These are phyloP conservation scores for Rhododendron simsii DNA, from an alignment of 148 eudicot genomes.

Conservation along the genomic window DNA sequence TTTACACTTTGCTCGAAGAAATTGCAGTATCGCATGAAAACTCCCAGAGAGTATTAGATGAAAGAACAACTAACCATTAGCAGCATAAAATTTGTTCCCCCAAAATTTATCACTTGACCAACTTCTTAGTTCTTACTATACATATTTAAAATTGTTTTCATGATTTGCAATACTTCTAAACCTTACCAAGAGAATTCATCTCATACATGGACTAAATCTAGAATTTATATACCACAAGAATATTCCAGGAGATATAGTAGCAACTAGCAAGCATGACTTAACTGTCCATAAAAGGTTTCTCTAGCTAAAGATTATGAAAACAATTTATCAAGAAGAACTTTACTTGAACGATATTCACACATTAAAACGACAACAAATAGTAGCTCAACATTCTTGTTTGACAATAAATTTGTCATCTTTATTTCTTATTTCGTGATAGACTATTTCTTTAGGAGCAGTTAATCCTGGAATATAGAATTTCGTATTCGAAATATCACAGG, in stretches of 20 bases:
- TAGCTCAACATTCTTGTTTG: not conserved
- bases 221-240: not conserved
- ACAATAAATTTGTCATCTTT: not conserved
- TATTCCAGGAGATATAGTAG: not conserved
- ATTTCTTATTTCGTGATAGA: not conserved
- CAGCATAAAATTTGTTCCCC: not conserved
- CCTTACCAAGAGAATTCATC: not conserved
- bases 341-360: not conserved
- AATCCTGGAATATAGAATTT: not conserved
- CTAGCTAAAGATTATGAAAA: not conserved
- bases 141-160: not conserved
- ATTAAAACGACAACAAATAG: not conserved
- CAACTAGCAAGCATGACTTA: not conserved
- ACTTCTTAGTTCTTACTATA: not conserved
- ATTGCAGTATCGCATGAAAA: not conserved
- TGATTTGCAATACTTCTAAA: not conserved
- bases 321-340: not conserved
- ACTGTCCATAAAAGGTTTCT: not conserved
- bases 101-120: not conserved
- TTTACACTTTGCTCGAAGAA: not conserved
- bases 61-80: not conserved
- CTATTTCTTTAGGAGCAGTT: not conserved
- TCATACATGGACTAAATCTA: not conserved
- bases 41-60: not conserved
- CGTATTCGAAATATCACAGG: not conserved